Conservation (phyloP, 768 basidiomycete species). For the Amanita molliuscula region DNA sequence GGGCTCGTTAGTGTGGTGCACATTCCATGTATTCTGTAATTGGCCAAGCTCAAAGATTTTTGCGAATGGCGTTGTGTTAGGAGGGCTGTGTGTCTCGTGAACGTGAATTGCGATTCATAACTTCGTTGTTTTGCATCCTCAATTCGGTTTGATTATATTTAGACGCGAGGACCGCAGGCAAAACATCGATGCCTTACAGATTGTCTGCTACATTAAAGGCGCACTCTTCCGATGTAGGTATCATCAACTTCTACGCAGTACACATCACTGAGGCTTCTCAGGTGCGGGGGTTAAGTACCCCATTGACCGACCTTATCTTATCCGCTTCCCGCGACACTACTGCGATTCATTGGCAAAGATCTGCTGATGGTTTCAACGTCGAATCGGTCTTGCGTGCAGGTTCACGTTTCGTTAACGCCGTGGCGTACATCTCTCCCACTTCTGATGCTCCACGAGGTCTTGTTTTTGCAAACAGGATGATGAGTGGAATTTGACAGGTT, state of each 20-base stretch:
- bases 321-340: slow-evolving; percentile 91
- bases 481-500: slow-evolving; percentile 7
- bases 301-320: slow-evolving; percentile 67
- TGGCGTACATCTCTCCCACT: slow-evolving; percentile 67
- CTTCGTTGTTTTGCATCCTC: not conserved
- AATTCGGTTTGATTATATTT: not conserved
- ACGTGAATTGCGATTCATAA: no score
- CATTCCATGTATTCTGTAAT: slow-evolving; percentile 28
- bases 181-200: slow-evolving; percentile 52
- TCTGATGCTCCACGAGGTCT: slow-evolving; percentile 61
- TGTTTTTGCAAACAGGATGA: slow-evolving; percentile 9
- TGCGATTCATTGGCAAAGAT: slow-evolving; percentile 74
- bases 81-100: not conserved
- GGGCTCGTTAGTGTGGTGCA: slow-evolving; percentile 85
- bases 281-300: slow-evolving; percentile 78
- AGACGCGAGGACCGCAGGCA: no score
- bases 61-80: not conserved
- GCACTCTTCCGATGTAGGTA: slow-evolving; percentile 68
- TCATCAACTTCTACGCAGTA: slow-evolving; percentile 7
- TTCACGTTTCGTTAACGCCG: slow-evolving; percentile 70
- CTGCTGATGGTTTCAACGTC: slow-evolving; percentile 41
- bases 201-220: slow-evolving; percentile 62
- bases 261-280: slow-evolving; percentile 23
- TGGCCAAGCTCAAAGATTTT: not conserved
- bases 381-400: slow-evolving; percentile 50